Conservation (phyloP, 805 yeast species). For the Wickerhamiella shivajii region DNA sequence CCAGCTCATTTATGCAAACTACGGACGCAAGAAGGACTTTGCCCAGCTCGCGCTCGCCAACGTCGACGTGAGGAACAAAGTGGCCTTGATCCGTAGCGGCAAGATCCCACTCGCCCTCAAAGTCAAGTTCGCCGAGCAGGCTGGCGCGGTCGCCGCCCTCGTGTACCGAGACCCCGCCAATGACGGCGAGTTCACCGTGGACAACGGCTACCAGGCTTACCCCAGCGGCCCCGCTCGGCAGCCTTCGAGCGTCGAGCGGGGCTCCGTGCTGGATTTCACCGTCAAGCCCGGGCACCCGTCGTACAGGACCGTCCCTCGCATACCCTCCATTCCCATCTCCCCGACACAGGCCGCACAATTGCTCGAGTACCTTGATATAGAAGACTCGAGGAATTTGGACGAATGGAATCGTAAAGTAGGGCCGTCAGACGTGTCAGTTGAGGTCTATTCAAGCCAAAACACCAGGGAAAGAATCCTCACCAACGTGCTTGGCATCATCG, state of each 20-base stretch:
- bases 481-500: conserved; percentile 48
- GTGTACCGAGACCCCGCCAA: conserved; percentile 61
- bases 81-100: conserved; percentile 57
- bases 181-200: conserved; percentile 32
- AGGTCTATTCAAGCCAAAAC: conserved; percentile 46
- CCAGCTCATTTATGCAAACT: conserved; percentile 49
- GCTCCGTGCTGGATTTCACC: conserved; percentile 51
- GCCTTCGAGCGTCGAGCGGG: conserved; percentile 63
- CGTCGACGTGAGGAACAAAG: conserved; percentile 39
- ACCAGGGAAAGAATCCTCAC: conserved; percentile 44
- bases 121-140: conserved; percentile 60
- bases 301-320: conserved; percentile 66
- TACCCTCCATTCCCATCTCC: conserved; percentile 60
- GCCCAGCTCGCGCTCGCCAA: conserved; percentile 32
- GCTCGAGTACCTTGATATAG: conserved; percentile 35
- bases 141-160: conserved; percentile 52
- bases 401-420: conserved; percentile 38
- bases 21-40: conserved; percentile 50
- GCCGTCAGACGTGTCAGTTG: conserved; percentile 32
- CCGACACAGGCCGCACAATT: conserved; percentile 50
- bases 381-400: too few species aligned
- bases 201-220: conserved; percentile 47
- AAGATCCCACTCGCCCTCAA: conserved; percentile 54
- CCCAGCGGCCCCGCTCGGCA: conserved; percentile 69
- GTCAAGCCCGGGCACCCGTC: conserved; percentile 61